Evolutionary conservation across 768 basidiomycete species (phyloP), one percentile per base, ranked within the genome.

Genomic region (Collybia mongolica): DNA sequence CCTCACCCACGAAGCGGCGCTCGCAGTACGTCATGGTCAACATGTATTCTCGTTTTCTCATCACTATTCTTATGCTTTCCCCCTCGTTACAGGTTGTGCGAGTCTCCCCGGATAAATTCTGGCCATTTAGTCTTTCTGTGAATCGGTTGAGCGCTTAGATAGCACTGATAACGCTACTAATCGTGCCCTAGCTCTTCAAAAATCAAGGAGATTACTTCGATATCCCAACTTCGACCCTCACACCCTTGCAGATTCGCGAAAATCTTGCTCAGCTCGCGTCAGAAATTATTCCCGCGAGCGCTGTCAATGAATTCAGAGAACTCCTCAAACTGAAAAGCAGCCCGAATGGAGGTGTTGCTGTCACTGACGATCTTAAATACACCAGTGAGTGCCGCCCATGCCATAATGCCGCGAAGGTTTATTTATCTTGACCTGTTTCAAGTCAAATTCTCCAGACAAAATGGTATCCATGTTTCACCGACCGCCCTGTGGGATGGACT

Each of bases 381-480:
- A 86, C 81, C n/a, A 79, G 93, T 94, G 60, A 47, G 88, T 72
- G 11, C 1, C 39, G 8, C 9, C 17, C 24, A 14, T 32, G 11
- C 7, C 32, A 6, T 32, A 32, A 12, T 32, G 14, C 11, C 11
- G 32, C 14, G 48, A 18, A 32, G n/a, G n/a, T n/a, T n/a, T 12
- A 1, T 1, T 5, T 9, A 46, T 11, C 49, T 39, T 50, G 24
- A 22, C 24, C 46, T 15, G 47, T 23, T 52, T 24, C 59, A 32
- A 94, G 92, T 97, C 75, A 97, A 95, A 68, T 86, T 87, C 65
- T 82, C 88, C 14, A 76, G 95, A 54, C 94, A 97, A 72, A 97
- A 98, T 54, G 78, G 90, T 2, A 83, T 97, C 36, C 95, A 98
- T 56, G 91, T 96, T 41, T 94, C 93, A 1, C 92, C 93, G 3